These are phyloP conservation scores for Sclerotinia borealis DNA, from an alignment of 2,329 filamentous ascomycete genomes.

Conservation along the genomic window DNA sequence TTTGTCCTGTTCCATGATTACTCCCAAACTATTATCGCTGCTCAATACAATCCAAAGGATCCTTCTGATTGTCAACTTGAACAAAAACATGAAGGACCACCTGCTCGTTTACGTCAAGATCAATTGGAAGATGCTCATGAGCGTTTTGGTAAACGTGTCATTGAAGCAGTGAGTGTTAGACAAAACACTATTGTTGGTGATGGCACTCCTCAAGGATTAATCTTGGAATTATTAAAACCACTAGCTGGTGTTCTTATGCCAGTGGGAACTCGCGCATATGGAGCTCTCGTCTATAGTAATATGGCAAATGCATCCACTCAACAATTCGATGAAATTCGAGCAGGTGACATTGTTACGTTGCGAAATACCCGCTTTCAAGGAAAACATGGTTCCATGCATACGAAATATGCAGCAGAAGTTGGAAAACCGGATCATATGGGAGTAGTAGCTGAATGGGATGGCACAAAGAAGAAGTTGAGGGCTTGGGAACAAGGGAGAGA, in stretches of 20 bases:
- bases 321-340: constrained; percentile 86
- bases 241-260: constrained; percentile 70
- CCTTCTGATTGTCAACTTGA: constrained; percentile 67
- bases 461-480: constrained; percentile 93
- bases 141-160: constrained; percentile 72
- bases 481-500: constrained; percentile 95
- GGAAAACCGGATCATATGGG: constrained; percentile 83
- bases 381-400: constrained; percentile 90
- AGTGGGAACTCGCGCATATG: constrained; percentile 83
- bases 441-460: constrained; percentile 93
- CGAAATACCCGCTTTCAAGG: constrained; percentile 93
- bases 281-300: constrained; percentile 89
- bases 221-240: constrained; percentile 72
- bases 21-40: constrained; percentile 84
- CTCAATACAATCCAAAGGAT: constrained; percentile 70
- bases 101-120: constrained; percentile 77
- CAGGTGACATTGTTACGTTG: constrained; percentile 87
- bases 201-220: constrained; percentile 69
- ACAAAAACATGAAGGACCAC: constrained; percentile 81
- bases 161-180: constrained; percentile 60
- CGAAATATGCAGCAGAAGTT: constrained; percentile 84
- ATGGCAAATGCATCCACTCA: constrained; percentile 88
- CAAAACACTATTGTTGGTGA: constrained; percentile 80
- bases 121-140: constrained; percentile 84
- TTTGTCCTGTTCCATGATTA: constrained; percentile 94